phyloP scores from a whole-genome alignment of 441 rosid genomes.

The Hura crepitans region DNA sequence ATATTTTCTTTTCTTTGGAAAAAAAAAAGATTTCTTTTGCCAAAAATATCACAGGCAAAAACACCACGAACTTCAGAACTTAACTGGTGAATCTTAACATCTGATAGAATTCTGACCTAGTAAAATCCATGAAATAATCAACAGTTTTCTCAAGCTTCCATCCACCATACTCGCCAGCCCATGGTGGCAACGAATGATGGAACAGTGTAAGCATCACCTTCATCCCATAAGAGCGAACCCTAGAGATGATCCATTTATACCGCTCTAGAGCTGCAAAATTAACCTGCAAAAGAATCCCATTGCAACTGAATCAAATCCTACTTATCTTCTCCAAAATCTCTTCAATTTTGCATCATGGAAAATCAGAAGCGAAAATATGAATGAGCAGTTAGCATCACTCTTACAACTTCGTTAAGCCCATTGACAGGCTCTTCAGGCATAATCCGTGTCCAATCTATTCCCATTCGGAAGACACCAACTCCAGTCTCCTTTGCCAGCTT shows the following conservation, averaged over 20 bases:
- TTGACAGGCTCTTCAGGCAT: conserved; percentile 83
- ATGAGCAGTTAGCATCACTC: conserved; percentile 28
- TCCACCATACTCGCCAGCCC: conserved; percentile 98
- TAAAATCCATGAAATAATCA: conserved; percentile 80
- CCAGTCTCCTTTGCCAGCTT: conserved; percentile 87
- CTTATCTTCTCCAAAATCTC: neutral
- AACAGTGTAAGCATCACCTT: conserved; percentile 94
- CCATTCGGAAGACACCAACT: conserved; percentile 77
- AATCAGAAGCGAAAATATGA: conserved; percentile 19
- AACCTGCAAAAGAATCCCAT: conserved; percentile 47
- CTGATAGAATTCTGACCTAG: conserved; percentile 47
- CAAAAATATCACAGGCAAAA: neutral
- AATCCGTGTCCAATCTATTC: conserved; percentile 83
- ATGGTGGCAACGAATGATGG: conserved; percentile 94
- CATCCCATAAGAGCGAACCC: conserved; percentile 83
- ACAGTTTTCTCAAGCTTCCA: conserved; percentile 96
- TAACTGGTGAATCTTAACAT: neutral
- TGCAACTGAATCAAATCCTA: conserved; percentile 16
- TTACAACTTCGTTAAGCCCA: conserved; percentile 63
- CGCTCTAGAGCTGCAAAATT: conserved; percentile 86
- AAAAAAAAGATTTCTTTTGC: neutral
- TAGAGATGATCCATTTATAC: conserved; percentile 76
- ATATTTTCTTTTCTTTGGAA: neutral
- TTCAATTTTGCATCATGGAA: neutral
- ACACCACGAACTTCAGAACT: conserved; percentile 12